Conservation (phyloP, 768 basidiomycete species). For the Suillus americanus region DNA sequence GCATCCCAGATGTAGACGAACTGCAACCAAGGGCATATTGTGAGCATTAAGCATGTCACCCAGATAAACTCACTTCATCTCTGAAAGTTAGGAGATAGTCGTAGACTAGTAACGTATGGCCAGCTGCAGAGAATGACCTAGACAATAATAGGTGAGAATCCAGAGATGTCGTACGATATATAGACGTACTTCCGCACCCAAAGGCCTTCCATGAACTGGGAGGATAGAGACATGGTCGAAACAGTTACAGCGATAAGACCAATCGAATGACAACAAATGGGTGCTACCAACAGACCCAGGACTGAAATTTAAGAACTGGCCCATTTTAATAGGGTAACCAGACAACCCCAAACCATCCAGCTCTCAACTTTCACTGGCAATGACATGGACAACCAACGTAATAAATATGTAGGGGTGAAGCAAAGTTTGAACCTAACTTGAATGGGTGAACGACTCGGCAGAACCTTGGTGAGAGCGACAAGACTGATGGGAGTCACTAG, state of each 20-base stretch:
- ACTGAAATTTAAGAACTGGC: background rate
- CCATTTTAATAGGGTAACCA: background rate
- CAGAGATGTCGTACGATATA: background rate
- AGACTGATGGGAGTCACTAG: background rate
- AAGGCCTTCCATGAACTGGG: background rate
- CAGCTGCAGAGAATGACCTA: conserved; percentile 12
- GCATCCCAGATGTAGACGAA: conserved; percentile 16
- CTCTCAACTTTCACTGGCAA: background rate
- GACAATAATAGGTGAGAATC: background rate
- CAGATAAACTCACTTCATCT: conserved; percentile 11
- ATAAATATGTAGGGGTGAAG: background rate
- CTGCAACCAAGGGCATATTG: conserved; percentile 1
- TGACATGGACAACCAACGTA: background rate
- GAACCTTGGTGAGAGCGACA: background rate
- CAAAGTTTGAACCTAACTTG: background rate
- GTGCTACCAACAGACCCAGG: background rate
- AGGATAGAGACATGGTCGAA: conserved; percentile 3
- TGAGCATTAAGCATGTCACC: background rate
- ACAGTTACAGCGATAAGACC: background rate
- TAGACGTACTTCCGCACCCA: conserved; percentile 5
- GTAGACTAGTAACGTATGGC: conserved; percentile 14
- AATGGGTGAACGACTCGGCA: background rate
- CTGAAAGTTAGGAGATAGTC: conserved; percentile 16
- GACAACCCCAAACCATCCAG: background rate
- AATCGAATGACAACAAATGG: background rate